Percentiles rank a stretch among this genome's conserved stretches.
phyloP scores from a whole-genome alignment of 202 grass and related monocot species.

The Carex arenaria region DNA sequence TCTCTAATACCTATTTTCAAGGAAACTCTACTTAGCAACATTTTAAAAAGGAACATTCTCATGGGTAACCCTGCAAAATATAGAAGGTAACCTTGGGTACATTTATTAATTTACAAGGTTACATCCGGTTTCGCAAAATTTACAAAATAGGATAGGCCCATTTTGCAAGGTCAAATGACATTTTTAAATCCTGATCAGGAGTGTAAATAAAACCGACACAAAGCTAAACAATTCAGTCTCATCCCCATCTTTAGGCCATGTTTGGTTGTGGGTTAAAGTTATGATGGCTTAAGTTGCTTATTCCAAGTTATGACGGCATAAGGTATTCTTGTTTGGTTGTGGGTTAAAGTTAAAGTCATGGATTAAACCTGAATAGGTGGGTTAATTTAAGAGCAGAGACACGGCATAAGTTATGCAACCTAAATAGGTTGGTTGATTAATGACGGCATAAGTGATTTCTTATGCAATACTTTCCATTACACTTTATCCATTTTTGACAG shows the following conservation, averaged over 20 bases:
- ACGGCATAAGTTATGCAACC: no score
- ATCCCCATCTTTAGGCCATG: background rate
- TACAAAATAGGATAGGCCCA: background rate
- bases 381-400: no score
- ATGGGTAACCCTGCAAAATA: background rate
- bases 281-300: no score
- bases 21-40: conserved; percentile 24
- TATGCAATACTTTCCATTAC: no score
- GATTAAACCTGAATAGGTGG: no score
- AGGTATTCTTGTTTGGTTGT: no score
- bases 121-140: background rate
- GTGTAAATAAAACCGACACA: background rate
- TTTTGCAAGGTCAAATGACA: conserved; percentile 1
- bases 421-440: no score
- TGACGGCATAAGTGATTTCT: no score
- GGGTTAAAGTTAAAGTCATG: no score
- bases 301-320: no score
- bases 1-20: conserved; percentile 54
- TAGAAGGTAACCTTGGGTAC: background rate
- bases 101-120: background rate
- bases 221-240: background rate
- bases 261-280: no score
- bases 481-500: no score
- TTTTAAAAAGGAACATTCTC: background rate
- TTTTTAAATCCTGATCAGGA: conserved; percentile 1